A percentile compares a stretch with the other conserved stretches of the same genome.
These are phyloP conservation scores for Lipomyces kockii DNA, from an alignment of 805 yeast species.

Conservation along the genomic window DNA sequence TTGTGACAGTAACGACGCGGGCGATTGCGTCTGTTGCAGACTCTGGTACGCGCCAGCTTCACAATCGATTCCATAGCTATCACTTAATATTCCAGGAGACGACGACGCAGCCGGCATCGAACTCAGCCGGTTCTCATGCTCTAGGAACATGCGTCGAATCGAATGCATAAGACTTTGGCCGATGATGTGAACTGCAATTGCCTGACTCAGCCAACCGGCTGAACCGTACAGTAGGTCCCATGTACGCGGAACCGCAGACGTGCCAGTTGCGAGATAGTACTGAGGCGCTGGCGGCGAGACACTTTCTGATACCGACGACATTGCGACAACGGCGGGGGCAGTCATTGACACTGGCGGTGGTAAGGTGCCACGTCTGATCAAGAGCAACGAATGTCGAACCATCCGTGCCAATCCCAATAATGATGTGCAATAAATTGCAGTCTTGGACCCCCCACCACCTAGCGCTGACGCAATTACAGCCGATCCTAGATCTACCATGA, in stretches of 20 bases:
- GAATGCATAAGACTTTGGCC: slow-evolving; percentile 42
- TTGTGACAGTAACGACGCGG: background rate
- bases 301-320: slow-evolving; percentile 11
- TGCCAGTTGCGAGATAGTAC: slow-evolving; percentile 23
- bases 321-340: slow-evolving; percentile 5
- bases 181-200: slow-evolving; percentile 45
- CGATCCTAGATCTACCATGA: slow-evolving; percentile 38
- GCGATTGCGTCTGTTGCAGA: background rate
- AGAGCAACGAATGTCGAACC: slow-evolving; percentile 32
- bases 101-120: slow-evolving; percentile 34
- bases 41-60: slow-evolving; percentile 22
- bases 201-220: slow-evolving; percentile 43
- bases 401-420: slow-evolving; percentile 39
- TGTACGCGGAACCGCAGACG: slow-evolving; percentile 35
- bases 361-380: slow-evolving; percentile 33
- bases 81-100: slow-evolving; percentile 31
- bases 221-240: slow-evolving; percentile 40
- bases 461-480: slow-evolving; percentile 41
- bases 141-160: slow-evolving; percentile 41
- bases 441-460: slow-evolving; percentile 45
- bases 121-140: slow-evolving; percentile 27
- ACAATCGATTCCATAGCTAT: slow-evolving; percentile 30
- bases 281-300: slow-evolving; percentile 15
- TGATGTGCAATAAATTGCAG: slow-evolving; percentile 43
- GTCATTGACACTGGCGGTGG: slow-evolving; percentile 15